Evolutionary conservation across 1,139 yeast species (phyloP), one percentile per base, ranked within the genome.

Genomic region (Sugiyamaella pinicola): DNA sequence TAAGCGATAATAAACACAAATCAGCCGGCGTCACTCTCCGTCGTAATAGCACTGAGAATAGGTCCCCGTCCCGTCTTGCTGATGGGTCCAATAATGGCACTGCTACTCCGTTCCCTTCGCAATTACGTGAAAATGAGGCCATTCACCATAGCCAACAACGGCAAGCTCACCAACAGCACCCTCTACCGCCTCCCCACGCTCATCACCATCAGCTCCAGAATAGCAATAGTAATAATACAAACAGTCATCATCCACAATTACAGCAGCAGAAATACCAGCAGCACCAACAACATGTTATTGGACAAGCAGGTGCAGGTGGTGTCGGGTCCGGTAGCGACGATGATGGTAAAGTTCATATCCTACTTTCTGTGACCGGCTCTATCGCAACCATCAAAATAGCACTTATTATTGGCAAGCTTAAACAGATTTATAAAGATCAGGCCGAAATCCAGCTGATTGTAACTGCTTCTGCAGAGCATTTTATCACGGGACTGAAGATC

Each of bases 321-420:
- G 15, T 24, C 3, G 45, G 39, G 5, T 39, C 46, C n/a, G 51
- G 51, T 31, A 39, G 40, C 18, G 52, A 46, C 35, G 60, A 58
- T 17, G 52, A 51, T 31, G 58, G 84, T 37, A 90, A 90, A 65
- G 77, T 88, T 54, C 98, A 93, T 69, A 84, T 93, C 39, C 74
- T 93, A 53, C 75, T 93, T 41, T 98, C 95, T 17, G 95, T 95
- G 33, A 89, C 98, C 1, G 99, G 99, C 0, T 87, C 96, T 0
- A 97, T 93, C 4, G 99, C 99, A 4, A 88, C 98, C 2, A 89
- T 91, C 56, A 93, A 93, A 67, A 85, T 93, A 31, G 58, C 59
- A 1, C 53, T 57, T 10, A 64, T 64, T 22, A 62, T 64, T 39
- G 59, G 54, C n/a, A 61, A 60, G 44, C 58, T 64, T 31, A 50